Evolutionary conservation across 2,329 filamentous ascomycete species (phyloP), one percentile per base, ranked within the genome.

Genomic region (Penicillium sclerotigenum): DNA sequence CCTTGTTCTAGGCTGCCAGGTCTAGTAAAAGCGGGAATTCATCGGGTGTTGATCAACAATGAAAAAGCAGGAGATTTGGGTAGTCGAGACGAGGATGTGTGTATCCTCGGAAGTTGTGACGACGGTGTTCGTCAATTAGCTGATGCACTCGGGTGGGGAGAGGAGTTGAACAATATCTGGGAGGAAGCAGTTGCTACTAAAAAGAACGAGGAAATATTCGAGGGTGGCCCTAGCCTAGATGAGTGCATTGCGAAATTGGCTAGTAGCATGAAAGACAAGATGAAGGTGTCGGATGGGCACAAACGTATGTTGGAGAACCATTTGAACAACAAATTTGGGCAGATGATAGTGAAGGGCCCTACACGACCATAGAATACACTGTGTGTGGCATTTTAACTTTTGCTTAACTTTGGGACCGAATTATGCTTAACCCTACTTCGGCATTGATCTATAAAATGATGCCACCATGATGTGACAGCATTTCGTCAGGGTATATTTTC

Each of bases 61-160:
- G 89, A 95, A 71, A 75, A 75, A 34, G 90, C 92, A 0, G 91
- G 91, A 0, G 83, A 83, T 49, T 69, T 96, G n/a, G 92, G 91
- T 0, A 77, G 77, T 20, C 75, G 88, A 20, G 65, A 83, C 0
- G 89, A 95, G 63, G 91, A 96, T 73, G 89, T 96, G 0, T 68
- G 91, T 7, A 75, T 88, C 36, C 76, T 96, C 2, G 89, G 87
- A 2, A 83, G 87, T 59, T 95, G 90, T 68, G 91, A 96, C 70
- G 77, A 79, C 0, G 89, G 89, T 0, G 85, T 96, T 1, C 80
- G 86, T 43, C 82, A 81, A 69, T 76, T 96, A 26, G 90, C 90
- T 1, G 80, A 86, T 59, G 83, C 83, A 31, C 81, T 93, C 26
- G 91, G 90, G 0, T 96, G 91, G 91, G 71, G 80, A 3, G 84